Evolutionary conservation across 257 asterid species (phyloP).

Genomic region (Primulina eburnea): DNA sequence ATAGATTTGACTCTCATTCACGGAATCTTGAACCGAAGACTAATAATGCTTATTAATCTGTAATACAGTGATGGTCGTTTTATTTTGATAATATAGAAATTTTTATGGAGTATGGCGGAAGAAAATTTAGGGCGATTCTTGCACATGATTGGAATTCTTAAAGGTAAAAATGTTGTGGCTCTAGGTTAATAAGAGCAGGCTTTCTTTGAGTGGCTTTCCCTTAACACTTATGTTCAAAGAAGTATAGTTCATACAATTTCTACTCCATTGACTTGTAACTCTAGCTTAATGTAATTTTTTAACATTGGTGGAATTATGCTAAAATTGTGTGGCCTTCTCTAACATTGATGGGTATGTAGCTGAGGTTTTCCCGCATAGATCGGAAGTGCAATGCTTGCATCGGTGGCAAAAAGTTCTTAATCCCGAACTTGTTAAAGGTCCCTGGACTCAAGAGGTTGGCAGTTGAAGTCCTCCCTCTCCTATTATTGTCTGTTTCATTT

Average conservation of each 20-base stretch:
- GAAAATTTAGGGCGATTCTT: neutral
- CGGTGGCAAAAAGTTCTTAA: constrained; percentile 99
- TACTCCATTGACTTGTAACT: constrained; percentile 12
- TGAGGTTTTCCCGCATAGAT: constrained; percentile 92
- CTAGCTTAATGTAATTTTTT: constrained; percentile 1
- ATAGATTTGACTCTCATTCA: too few relatives aligned
- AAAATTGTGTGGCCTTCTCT: constrained; percentile 16
- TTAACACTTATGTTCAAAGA: neutral
- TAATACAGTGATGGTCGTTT: neutral
- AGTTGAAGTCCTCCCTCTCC: constrained; percentile 22
- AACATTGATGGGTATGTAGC: constrained; percentile 52
- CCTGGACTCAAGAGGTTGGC: constrained; percentile 92
- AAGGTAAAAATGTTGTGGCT: neutral
- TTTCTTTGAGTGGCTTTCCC: constrained; percentile 1
- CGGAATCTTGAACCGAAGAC: neutral
- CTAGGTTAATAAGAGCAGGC: neutral
- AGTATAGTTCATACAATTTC: neutral
- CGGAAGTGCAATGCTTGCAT: constrained; percentile 99
- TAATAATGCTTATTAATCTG: too few relatives aligned
- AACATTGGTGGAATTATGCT: constrained; percentile 9
- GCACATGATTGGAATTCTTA: neutral
- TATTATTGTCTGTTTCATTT: constrained; percentile 17
- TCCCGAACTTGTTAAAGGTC: constrained; percentile 99
- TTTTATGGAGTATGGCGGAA: neutral
- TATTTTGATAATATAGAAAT: neutral